Evolutionary conservation across 2,329 filamentous ascomycete species (phyloP).

Genomic region (Penicillium sp.): DNA sequence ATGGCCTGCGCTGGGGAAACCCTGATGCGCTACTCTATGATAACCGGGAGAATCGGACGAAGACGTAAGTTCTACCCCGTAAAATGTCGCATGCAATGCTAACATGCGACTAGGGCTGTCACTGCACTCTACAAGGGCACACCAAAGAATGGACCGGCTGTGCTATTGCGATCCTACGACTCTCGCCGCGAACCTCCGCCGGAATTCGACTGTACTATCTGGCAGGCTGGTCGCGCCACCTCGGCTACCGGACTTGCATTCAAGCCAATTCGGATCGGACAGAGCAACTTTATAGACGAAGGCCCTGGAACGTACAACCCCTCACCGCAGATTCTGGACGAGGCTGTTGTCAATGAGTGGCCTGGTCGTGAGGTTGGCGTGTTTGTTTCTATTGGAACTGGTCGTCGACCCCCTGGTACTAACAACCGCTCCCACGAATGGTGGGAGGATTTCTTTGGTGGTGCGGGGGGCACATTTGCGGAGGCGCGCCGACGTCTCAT

Average conservation of each 20-base stretch:
- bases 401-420: constrained; percentile 72
- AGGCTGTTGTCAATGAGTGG: constrained; percentile 91
- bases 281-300: constrained; percentile 91
- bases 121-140: constrained; percentile 90
- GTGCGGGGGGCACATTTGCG: constrained; percentile 77
- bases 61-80: constrained; percentile 64
- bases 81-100: background rate
- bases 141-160: constrained; percentile 63
- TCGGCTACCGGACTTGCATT: constrained; percentile 88
- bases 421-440: constrained; percentile 70
- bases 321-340: constrained; percentile 77
- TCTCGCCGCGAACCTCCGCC: constrained; percentile 86
- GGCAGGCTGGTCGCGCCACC: constrained; percentile 95
- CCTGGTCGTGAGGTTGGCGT: constrained; percentile 89
- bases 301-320: constrained; percentile 91
- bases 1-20: constrained; percentile 65
- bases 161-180: constrained; percentile 87
- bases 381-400: constrained; percentile 91
- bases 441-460: constrained; percentile 82
- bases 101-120: constrained; percentile 63
- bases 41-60: constrained; percentile 76
- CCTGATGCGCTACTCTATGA: constrained; percentile 88
- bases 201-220: constrained; percentile 92
- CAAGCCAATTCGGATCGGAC: constrained; percentile 91
- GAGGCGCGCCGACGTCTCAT: constrained; percentile 84